A percentile compares a stretch with the other conserved stretches of the same genome.
Evolutionary conservation across 176 grass and related monocot genomes (phyloP).

Genomic region (bread wheat (Triticum aestivum)): IWGSC_CS_RefSeq_v2.1 NC_057799.1:79164964-79165463

Average conservation of each 20-base stretch:
- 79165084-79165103: no score
- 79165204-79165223: no score
- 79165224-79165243: no score
- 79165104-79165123: no score
- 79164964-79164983: no score
- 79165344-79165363: not conserved
- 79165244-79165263: no score
- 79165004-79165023: no score
- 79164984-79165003: no score
- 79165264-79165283: no score
- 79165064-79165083: no score
- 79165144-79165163: not conserved
- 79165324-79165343: not conserved
- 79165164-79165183: not conserved
- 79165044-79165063: no score
- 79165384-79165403: not conserved
- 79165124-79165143: not conserved
- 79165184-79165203: not conserved
- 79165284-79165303: not conserved
- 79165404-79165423: slow-evolving; percentile 8
- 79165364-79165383: not conserved
- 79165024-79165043: no score
- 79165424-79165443: not conserved
- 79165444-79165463: slow-evolving; percentile 30
- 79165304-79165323: not conserved